Evolutionary conservation across 495 filamentous ascomycete genomes (phyloP).

Genomic region (Aspergillus cristatus): DNA sequence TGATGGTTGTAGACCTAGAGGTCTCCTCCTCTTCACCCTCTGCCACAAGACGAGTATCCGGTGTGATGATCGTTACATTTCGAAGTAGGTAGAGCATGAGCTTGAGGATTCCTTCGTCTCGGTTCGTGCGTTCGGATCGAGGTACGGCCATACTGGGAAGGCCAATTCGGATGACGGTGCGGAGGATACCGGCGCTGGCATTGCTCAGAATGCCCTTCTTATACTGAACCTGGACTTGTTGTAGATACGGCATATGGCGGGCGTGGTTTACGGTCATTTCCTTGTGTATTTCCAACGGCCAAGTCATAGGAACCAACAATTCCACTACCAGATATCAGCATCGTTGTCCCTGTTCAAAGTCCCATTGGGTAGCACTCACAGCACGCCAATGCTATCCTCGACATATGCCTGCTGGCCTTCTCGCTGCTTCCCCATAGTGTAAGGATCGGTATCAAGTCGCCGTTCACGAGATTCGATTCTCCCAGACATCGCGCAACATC

Average conservation of each 20-base stretch:
- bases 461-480: constrained; percentile 84
- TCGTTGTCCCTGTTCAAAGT: neutral
- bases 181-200: constrained; percentile 65
- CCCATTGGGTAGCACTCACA: constrained; percentile 39
- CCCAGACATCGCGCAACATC: constrained; percentile 91
- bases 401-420: constrained; percentile 61
- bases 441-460: constrained; percentile 85
- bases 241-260: constrained; percentile 78
- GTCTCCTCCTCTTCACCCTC: constrained; percentile 82
- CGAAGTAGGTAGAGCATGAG: constrained; percentile 80
- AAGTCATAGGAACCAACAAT: constrained; percentile 87
- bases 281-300: constrained; percentile 76
- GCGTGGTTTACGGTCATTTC: constrained; percentile 90
- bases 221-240: constrained; percentile 79
- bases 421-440: constrained; percentile 60
- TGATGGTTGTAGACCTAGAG: constrained; percentile 76
- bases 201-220: constrained; percentile 80
- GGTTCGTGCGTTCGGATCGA: constrained; percentile 60
- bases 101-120: constrained; percentile 92
- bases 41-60: constrained; percentile 46
- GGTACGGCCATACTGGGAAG: constrained; percentile 80
- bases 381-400: constrained; percentile 74
- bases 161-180: constrained; percentile 66
- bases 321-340: constrained; percentile 47
- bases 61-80: constrained; percentile 77